phyloP scores from a whole-genome alignment of 495 filamentous ascomycete species.

The Aspergillus kassunensis region DNA sequence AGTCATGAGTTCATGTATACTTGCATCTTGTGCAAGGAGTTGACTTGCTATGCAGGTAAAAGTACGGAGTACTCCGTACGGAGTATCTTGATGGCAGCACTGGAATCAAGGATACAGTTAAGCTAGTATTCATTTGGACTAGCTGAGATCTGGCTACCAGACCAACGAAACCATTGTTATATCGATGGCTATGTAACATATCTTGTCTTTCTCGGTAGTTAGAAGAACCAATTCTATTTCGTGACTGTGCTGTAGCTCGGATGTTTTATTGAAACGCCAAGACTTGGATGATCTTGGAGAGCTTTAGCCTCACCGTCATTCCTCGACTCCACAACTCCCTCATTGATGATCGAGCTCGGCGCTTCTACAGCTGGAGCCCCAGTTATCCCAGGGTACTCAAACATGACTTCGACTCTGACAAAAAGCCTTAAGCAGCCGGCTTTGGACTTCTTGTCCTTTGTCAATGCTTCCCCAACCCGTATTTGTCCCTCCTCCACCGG shows the following conservation, averaged over 20 bases:
- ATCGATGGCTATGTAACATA: too few relatives aligned
- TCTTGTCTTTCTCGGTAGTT: too few relatives aligned
- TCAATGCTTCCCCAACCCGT: conserved; percentile 95
- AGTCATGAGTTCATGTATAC: not conserved
- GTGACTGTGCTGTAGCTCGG: too few relatives aligned
- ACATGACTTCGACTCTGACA: conserved; percentile 50
- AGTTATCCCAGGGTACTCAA: conserved; percentile 27
- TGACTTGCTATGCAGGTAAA: too few relatives aligned
- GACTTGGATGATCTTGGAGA: not conserved
- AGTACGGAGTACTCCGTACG: too few relatives aligned
- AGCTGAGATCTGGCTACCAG: too few relatives aligned
- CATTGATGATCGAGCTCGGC: conserved; percentile 6
- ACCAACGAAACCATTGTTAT: too few relatives aligned
- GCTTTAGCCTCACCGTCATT: not conserved
- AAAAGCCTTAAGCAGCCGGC: conserved; percentile 56
- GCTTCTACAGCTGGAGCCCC: not conserved
- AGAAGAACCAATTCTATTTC: too few relatives aligned
- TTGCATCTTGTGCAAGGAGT: not conserved
- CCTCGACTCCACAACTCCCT: conserved; percentile 8
- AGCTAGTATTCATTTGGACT: too few relatives aligned
- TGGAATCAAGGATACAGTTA: too few relatives aligned
- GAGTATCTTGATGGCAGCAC: too few relatives aligned
- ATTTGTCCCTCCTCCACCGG: conserved; percentile 27
- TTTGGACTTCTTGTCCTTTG: conserved; percentile 84
- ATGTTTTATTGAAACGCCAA: conserved; percentile 10